Percentiles rank a stretch among this genome's conserved stretches.
Evolutionary conservation across 495 filamentous ascomycete genomes (phyloP).

Genomic region (Letharia columbiana): DNA sequence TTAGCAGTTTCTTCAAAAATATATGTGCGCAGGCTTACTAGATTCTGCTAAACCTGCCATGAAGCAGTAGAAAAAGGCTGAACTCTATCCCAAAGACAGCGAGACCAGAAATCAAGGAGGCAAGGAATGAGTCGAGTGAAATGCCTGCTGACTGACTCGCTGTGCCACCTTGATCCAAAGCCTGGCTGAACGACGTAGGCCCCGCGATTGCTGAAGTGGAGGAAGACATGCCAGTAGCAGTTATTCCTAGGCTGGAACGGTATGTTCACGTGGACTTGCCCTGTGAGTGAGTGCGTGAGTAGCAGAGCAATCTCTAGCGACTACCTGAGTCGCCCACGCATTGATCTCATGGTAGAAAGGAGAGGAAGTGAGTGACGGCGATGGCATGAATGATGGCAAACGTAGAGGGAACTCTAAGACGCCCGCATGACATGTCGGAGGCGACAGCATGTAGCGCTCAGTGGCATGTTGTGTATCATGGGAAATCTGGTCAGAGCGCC

Average conservation of each 20-base stretch:
- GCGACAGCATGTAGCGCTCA: background rate
- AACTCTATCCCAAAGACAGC: slow-evolving; percentile 72
- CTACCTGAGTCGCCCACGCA: background rate
- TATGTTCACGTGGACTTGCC: background rate
- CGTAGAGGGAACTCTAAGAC: background rate
- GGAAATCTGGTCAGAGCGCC: background rate
- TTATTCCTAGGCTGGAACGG: background rate
- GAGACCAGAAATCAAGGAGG: slow-evolving; percentile 63
- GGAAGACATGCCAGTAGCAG: slow-evolving; percentile 9
- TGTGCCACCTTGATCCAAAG: slow-evolving; percentile 38
- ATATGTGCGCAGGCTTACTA: slow-evolving; percentile 51
- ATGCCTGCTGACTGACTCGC: slow-evolving; percentile 30
- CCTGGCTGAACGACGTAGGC: slow-evolving; percentile 31
- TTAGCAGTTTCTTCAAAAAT: slow-evolving; percentile 22
- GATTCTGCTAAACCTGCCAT: slow-evolving; percentile 70
- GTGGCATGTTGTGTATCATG: background rate
- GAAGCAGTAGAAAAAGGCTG: slow-evolving; percentile 65
- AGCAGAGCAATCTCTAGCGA: background rate
- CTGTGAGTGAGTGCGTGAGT: background rate
- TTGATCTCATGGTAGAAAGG: background rate
- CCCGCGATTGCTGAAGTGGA: slow-evolving; percentile 22
- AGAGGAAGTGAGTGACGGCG: background rate
- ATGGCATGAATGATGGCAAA: background rate
- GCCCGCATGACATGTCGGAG: background rate
- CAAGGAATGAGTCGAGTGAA: slow-evolving; percentile 53